Evolutionary conservation across 805 yeast genomes (phyloP).

Genomic region (Lipomyces spencermartinsiae): DNA sequence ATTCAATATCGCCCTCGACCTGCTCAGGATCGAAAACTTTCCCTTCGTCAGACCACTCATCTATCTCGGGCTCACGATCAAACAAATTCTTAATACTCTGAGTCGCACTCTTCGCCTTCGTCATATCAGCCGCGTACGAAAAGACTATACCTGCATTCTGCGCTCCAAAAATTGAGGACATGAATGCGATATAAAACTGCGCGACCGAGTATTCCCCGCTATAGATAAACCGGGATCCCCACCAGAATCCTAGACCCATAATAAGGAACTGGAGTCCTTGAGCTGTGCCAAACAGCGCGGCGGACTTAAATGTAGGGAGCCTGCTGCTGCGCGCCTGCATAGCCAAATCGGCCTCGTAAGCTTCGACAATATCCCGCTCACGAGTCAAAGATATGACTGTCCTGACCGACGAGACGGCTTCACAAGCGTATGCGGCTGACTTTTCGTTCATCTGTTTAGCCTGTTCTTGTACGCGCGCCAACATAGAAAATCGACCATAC

Average conservation of each 20-base stretch:
- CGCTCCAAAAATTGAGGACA: constrained; percentile 50
- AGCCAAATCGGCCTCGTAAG: constrained; percentile 39
- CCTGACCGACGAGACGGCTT: constrained; percentile 50
- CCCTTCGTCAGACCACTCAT: constrained; percentile 45
- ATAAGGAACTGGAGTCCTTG: constrained; percentile 45
- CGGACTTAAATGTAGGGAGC: constrained; percentile 20
- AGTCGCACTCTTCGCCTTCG: constrained; percentile 51
- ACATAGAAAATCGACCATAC: constrained; percentile 48
- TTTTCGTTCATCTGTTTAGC: constrained; percentile 48
- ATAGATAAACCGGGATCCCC: constrained; percentile 49
- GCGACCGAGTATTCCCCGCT: constrained; percentile 43
- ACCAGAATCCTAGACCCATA: constrained; percentile 53
- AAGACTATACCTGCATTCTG: constrained; percentile 52
- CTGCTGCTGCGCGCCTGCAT: constrained; percentile 15
- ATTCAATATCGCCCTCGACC: constrained; percentile 60
- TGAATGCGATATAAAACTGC: constrained; percentile 50
- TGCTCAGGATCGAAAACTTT: constrained; percentile 32
- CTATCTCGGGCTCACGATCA: constrained; percentile 48
- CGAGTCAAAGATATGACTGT: constrained; percentile 52
- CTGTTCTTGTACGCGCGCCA: constrained; percentile 46
- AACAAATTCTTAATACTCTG: constrained; percentile 46
- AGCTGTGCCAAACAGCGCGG: constrained; percentile 27
- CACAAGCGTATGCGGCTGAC: constrained; percentile 52
- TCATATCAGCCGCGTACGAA: constrained; percentile 53
- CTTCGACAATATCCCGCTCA: constrained; percentile 47